Conservation (phyloP, 345 rosid species). For the Pelargonium nanum region DNA sequence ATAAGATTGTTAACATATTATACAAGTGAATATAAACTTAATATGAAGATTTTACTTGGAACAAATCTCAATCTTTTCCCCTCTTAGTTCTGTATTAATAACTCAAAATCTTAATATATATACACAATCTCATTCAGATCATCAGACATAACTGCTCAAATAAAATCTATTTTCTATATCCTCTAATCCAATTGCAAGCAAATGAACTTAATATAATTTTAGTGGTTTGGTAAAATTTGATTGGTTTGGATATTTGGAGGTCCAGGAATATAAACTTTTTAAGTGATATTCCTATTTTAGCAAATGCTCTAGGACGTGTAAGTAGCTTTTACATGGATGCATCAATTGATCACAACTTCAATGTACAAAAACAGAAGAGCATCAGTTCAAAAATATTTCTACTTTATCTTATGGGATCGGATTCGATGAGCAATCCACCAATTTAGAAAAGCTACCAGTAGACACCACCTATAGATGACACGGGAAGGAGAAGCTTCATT, state of each 20-base stretch:
- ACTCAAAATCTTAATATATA: no score
- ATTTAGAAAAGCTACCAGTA: conserved; percentile 1
- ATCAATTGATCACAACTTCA: neutral
- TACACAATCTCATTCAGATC: no score
- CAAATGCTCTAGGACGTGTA: conserved; percentile 1
- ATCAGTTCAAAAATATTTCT: conserved; percentile 16
- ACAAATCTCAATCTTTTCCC: no score
- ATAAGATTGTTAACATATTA: no score
- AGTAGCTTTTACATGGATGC: conserved; percentile 4
- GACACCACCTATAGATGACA: neutral
- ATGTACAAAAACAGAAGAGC: conserved; percentile 8
- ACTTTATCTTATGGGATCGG: conserved; percentile 21
- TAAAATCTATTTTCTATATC: no score
- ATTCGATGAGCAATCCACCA: conserved; percentile 17
- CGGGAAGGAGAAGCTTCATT: conserved; percentile 22
- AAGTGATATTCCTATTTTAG: neutral
- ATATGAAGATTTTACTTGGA: neutral
- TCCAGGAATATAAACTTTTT: neutral
- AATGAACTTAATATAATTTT: no score
- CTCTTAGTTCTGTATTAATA: neutral
- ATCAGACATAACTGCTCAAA: no score
- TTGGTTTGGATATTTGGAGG: conserved; percentile 3
- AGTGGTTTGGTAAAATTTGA: no score
- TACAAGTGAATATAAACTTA: no score
- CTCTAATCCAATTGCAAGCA: no score